Evolutionary conservation across 176 grass and related monocot species (phyloP).

Genomic region (Oryza coarctata): DNA sequence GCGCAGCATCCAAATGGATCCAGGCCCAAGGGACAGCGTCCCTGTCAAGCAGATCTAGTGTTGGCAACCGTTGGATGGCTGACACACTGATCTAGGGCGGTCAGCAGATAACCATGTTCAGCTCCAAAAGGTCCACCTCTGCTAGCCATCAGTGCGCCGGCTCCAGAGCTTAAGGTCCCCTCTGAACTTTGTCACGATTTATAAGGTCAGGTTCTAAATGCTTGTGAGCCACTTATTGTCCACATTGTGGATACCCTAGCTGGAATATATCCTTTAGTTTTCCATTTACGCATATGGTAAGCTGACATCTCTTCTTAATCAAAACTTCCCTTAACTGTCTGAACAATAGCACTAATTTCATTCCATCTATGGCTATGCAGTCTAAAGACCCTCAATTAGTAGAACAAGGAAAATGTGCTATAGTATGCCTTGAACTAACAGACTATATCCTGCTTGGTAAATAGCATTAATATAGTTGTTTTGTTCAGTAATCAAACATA

Average conservation of each 20-base stretch:
- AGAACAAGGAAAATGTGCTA: neutral
- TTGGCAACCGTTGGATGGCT: too few species aligned
- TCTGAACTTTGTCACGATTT: neutral
- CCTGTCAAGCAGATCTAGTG: too few species aligned
- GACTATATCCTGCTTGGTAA: neutral
- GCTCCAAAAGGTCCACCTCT: too few species aligned
- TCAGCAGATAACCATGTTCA: neutral
- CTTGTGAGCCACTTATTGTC: neutral
- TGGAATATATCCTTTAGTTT: neutral
- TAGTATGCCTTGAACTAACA: neutral
- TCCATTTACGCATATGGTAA: neutral
- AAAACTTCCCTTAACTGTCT: neutral
- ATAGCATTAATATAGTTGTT: neutral
- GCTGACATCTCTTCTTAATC: neutral
- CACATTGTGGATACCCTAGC: neutral
- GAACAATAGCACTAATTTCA: neutral
- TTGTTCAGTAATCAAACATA: constrained; percentile 1
- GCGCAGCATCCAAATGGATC: too few species aligned
- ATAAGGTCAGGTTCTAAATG: neutral
- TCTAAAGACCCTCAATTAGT: neutral
- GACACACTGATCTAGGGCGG: too few species aligned
- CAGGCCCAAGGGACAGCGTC: too few species aligned
- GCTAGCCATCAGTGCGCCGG: too few species aligned
- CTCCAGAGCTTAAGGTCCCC: neutral
- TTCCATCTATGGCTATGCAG: neutral